These are phyloP conservation scores for Chalaropsis ovoidea DNA, from an alignment of 2,329 filamentous ascomycete species.

Conservation along the genomic window DNA sequence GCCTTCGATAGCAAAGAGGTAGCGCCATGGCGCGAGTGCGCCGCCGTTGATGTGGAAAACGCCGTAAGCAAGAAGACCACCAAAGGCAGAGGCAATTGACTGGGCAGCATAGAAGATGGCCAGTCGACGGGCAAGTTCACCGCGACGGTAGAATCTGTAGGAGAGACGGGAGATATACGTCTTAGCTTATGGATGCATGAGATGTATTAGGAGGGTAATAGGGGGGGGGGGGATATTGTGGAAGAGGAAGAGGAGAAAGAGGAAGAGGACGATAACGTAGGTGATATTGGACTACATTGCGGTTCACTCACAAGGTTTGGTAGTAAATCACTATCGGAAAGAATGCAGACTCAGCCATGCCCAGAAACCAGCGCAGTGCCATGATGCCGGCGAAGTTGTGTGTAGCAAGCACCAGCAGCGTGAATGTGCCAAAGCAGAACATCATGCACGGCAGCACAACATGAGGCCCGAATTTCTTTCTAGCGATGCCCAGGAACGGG, in stretches of 20 bases:
- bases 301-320: slow-evolving; percentile 32
- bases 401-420: slow-evolving; percentile 47
- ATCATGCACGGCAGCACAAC: slow-evolving; percentile 61
- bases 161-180: neutral
- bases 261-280: neutral
- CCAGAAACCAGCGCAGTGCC: slow-evolving; percentile 41
- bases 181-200: neutral
- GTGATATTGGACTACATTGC: neutral
- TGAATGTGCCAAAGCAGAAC: slow-evolving; percentile 60
- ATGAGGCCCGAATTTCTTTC: slow-evolving; percentile 60
- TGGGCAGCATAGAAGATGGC: slow-evolving; percentile 67
- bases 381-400: slow-evolving; percentile 42
- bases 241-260: too few species aligned
- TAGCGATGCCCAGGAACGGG: slow-evolving; percentile 48
- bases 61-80: slow-evolving; percentile 40
- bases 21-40: slow-evolving; percentile 38
- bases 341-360: slow-evolving; percentile 48
- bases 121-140: slow-evolving; percentile 37
- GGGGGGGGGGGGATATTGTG: neutral
- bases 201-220: neutral
- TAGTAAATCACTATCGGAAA: slow-evolving; percentile 47
- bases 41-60: slow-evolving; percentile 40
- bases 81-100: slow-evolving; percentile 57
- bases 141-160: slow-evolving; percentile 40
- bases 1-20: slow-evolving; percentile 47